Evolutionary conservation across 73 alveolate species (phyloP), one percentile per base, ranked within the genome.

Genomic region (Diophrys appendiculata): DNA sequence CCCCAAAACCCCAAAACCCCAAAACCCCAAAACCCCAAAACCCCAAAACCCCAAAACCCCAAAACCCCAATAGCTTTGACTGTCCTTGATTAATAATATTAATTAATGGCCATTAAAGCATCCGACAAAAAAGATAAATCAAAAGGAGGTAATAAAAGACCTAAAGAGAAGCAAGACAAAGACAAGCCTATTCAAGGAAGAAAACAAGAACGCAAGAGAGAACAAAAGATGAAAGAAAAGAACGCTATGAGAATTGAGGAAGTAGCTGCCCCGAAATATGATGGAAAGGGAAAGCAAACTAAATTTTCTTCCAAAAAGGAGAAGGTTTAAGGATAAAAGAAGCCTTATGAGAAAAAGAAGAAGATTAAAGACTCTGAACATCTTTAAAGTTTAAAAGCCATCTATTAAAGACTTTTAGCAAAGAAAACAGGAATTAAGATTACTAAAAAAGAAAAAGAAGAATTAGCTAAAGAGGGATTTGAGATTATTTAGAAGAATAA

Each of bases 1-100:
- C 76, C 76, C 76, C 76, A 68, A 68, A 68, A 68, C 80, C 80
- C 80, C 65, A 71, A 29, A 29, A 71, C 80, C 68, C 80, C 80
- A 71, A 29, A 71, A 29, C 68, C 65, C 80, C 80, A 33, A 43
- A 71, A 29, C 24, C 33, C 1, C 54, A 28, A 2, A 8, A 26
- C n/a, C n/a, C n/a, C n/a, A n/a, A n/a, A n/a, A n/a, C n/a, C n/a
- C n/a, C n/a, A n/a, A n/a, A n/a, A n/a, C n/a, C n/a, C n/a, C n/a
- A n/a, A n/a, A n/a, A n/a, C n/a, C n/a, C n/a, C n/a, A n/a, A n/a
- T n/a, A n/a, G n/a, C n/a, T n/a, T n/a, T n/a, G n/a, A n/a, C n/a
- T n/a, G n/a, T n/a, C 65, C 11, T 22, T 27, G 31, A 70, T 35
- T 22, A 31, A n/a, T 31, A 33, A 70, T 33, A 70, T 13, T 31